Percentiles rank a stretch among this genome's conserved stretches.
Evolutionary conservation across 257 asterid species (phyloP).

Genomic region (Penstemon davidsonii): DNA sequence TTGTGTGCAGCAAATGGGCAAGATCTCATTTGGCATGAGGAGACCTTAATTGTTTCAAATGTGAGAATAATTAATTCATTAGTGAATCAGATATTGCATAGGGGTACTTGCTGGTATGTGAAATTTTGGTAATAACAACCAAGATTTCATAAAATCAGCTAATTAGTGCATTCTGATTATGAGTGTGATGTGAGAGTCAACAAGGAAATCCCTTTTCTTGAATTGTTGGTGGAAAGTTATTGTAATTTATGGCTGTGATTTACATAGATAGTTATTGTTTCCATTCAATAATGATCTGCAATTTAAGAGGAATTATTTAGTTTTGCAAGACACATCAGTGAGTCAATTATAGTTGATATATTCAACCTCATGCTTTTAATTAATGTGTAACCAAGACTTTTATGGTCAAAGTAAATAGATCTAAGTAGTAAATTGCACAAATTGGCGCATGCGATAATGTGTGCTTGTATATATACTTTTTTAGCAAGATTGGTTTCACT

Average conservation of each 20-base stretch:
- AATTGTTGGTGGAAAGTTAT: constrained; percentile 14
- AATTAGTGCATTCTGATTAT: constrained; percentile 8
- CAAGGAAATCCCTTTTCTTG: constrained; percentile 3
- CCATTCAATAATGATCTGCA: neutral
- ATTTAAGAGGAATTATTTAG: neutral
- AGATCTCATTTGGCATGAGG: constrained; percentile 26
- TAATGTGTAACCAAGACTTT: constrained; percentile 15
- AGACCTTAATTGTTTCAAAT: neutral
- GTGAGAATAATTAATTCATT: neutral
- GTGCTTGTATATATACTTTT: neutral
- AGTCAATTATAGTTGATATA: constrained; percentile 15
- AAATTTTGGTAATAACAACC: constrained; percentile 3
- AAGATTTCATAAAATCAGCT: neutral
- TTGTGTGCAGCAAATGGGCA: constrained; percentile 20
- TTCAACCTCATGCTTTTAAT: neutral
- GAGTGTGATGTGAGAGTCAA: constrained; percentile 20
- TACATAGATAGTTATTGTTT: constrained; percentile 2
- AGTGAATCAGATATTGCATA: constrained; percentile 16
- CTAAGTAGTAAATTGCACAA: constrained; percentile 13
- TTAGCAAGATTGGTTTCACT: neutral
- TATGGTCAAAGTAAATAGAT: constrained; percentile 20
- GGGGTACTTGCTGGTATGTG: neutral
- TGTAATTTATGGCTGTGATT: constrained; percentile 16
- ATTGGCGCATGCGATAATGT: neutral
- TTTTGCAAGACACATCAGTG: neutral